phyloP scores from a whole-genome alignment of 2,329 filamentous ascomycete genomes.

The Colletotrichum tofieldiae region DNA sequence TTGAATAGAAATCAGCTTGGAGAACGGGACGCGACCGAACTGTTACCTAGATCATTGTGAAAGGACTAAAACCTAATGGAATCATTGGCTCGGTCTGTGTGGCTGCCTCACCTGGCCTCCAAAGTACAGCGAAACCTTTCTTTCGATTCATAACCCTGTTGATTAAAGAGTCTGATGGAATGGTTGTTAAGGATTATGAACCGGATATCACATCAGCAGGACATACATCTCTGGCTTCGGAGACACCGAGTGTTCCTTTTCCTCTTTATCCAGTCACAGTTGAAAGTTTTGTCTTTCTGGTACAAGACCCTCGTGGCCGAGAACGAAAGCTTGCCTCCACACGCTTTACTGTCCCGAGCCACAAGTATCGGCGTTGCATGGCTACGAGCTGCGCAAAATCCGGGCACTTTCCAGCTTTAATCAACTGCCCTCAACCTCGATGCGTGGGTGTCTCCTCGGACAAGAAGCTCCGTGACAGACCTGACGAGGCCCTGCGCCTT shows the following conservation, averaged over 20 bases:
- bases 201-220: not conserved
- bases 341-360: not conserved
- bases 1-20: too few species aligned
- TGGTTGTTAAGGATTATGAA: not conserved
- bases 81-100: not conserved
- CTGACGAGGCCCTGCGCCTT: not conserved
- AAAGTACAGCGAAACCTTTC: not conserved
- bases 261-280: too few species aligned
- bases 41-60: not conserved
- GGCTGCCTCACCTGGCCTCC: not conserved
- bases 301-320: not conserved
- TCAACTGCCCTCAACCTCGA: not conserved
- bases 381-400: too few species aligned
- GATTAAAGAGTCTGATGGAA: too few species aligned
- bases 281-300: too few species aligned
- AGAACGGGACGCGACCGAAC: not conserved
- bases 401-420: too few species aligned
- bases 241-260: not conserved
- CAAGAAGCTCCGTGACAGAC: not conserved
- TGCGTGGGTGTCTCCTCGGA: not conserved
- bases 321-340: not conserved
- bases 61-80: not conserved
- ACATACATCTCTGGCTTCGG: not conserved
- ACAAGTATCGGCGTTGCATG: not conserved
- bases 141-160: too few species aligned